phyloP scores from a whole-genome alignment of 2,329 filamentous ascomycete genomes.

The Pseudocercospora fijiensis region DNA sequence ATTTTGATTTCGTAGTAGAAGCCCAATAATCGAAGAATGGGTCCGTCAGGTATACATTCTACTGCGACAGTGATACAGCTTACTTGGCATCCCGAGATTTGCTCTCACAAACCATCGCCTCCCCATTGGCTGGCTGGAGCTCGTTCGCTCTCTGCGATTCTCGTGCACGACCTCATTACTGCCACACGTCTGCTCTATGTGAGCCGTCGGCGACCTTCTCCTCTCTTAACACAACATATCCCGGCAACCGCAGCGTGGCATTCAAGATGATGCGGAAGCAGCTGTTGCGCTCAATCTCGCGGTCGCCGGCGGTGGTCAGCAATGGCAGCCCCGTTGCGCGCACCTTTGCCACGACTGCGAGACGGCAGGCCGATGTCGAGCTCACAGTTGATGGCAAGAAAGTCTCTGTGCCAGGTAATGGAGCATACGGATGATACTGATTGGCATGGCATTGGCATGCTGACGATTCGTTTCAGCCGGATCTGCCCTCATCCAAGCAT shows the following conservation, averaged over 20 bases:
- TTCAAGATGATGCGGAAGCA: conserved; percentile 63
- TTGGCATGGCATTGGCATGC: conserved; percentile 5
- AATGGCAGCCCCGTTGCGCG: conserved; percentile 60
- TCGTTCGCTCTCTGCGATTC: neutral
- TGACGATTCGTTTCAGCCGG: conserved; percentile 63
- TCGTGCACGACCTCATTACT: neutral
- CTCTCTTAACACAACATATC: conserved; percentile 20
- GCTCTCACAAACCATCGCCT: conserved; percentile 14
- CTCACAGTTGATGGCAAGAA: conserved; percentile 97
- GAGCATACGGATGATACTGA: neutral
- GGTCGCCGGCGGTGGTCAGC: conserved; percentile 48
- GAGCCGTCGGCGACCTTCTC: conserved; percentile 15
- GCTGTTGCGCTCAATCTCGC: conserved; percentile 61
- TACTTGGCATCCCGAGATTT: no score
- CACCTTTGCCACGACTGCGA: conserved; percentile 76
- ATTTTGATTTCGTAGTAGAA: no score
- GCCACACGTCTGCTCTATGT: conserved; percentile 1
- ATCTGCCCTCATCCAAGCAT: conserved; percentile 96
- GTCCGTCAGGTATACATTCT: no score
- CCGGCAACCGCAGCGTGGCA: conserved; percentile 18
- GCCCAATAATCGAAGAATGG: no score
- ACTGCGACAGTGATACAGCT: no score
- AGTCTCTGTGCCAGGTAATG: conserved; percentile 91
- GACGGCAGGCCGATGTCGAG: conserved; percentile 87
- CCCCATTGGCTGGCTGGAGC: neutral